Evolutionary conservation across 352 stramenopile genomes (phyloP).

Genomic region (Thraustochytrium sp.): DNA sequence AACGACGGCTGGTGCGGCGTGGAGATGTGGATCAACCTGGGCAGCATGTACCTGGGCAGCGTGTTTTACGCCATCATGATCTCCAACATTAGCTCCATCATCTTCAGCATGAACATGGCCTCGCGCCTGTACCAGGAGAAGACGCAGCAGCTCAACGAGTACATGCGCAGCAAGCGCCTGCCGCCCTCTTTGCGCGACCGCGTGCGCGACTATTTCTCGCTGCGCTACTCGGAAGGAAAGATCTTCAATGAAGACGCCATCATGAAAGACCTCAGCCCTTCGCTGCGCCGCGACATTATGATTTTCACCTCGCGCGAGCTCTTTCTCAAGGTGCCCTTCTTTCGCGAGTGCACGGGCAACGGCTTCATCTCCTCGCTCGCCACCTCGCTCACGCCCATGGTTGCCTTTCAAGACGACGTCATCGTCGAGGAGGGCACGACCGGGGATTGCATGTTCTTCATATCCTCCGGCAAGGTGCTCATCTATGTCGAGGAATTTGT

Average conservation of each 20-base stretch:
- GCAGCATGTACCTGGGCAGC: conserved; percentile 56
- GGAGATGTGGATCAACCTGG: conserved; percentile 57
- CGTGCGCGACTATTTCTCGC: conserved; percentile 58
- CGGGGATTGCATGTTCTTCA: conserved; percentile 59
- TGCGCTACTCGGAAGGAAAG: conserved; percentile 58
- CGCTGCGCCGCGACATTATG: conserved; percentile 56
- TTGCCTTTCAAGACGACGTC: conserved; percentile 45
- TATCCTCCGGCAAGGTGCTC: conserved; percentile 55
- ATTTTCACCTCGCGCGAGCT: conserved; percentile 54
- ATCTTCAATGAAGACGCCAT: conserved; percentile 58
- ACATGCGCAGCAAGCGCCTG: conserved; percentile 59
- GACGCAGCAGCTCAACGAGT: conserved; percentile 56
- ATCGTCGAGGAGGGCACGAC: conserved; percentile 57
- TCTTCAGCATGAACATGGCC: conserved; percentile 56
- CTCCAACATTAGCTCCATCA: conserved; percentile 57
- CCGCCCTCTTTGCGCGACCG: conserved; percentile 55
- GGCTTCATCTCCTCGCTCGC: conserved; percentile 51
- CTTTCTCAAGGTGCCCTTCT: conserved; percentile 54
- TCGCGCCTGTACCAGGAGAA: conserved; percentile 57
- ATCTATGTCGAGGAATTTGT: conserved; percentile 46
- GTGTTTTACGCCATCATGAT: conserved; percentile 61
- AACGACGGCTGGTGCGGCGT: conserved; percentile 54
- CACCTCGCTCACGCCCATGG: conserved; percentile 5
- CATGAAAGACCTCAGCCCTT: conserved; percentile 54
- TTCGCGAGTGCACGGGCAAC: conserved; percentile 25